Evolutionary conservation across 2,329 filamentous ascomycete genomes (phyloP).

Genomic region (Fusarium virguliforme): DNA sequence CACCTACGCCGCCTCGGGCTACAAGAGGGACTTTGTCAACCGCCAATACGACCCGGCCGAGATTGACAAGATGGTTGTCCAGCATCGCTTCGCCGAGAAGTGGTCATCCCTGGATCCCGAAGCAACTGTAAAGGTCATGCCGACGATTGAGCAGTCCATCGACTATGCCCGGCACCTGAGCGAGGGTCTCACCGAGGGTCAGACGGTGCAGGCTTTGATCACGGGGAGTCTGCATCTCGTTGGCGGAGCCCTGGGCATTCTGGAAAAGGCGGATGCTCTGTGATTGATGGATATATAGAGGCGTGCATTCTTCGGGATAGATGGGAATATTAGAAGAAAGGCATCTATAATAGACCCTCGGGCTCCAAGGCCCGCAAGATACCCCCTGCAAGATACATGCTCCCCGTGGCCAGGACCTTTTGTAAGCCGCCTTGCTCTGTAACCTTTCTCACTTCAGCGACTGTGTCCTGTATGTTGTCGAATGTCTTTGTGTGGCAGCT

Average conservation of each 20-base stretch:
- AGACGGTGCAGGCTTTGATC: slow-evolving; percentile 66
- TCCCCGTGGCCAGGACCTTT: slow-evolving; percentile 84
- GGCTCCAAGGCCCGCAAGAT: slow-evolving; percentile 80
- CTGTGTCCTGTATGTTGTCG: slow-evolving; percentile 81
- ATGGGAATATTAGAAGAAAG: slow-evolving; percentile 21
- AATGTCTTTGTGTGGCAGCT: slow-evolving; percentile 64
- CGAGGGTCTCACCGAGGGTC: slow-evolving; percentile 50
- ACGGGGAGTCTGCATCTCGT: slow-evolving; percentile 77
- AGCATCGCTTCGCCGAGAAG: slow-evolving; percentile 68
- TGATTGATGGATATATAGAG: slow-evolving; percentile 42
- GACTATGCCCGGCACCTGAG: slow-evolving; percentile 61
- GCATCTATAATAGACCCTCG: slow-evolving; percentile 55
- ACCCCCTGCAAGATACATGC: slow-evolving; percentile 87
- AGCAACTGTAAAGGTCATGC: slow-evolving; percentile 64
- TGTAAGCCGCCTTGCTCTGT: slow-evolving; percentile 55
- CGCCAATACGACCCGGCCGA: slow-evolving; percentile 67
- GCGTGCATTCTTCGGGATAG: slow-evolving; percentile 4
- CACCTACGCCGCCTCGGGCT: slow-evolving; percentile 66
- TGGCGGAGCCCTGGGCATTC: slow-evolving; percentile 67
- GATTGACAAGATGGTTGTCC: slow-evolving; percentile 67
- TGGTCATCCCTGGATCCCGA: slow-evolving; percentile 66
- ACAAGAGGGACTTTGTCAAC: slow-evolving; percentile 73
- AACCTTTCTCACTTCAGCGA: slow-evolving; percentile 69
- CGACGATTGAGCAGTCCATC: slow-evolving; percentile 71
- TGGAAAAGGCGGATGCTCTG: slow-evolving; percentile 65